Base-by-base conservation (phyloP, 1,139 yeast genomes). In the Kodamaea sp. region DNA sequence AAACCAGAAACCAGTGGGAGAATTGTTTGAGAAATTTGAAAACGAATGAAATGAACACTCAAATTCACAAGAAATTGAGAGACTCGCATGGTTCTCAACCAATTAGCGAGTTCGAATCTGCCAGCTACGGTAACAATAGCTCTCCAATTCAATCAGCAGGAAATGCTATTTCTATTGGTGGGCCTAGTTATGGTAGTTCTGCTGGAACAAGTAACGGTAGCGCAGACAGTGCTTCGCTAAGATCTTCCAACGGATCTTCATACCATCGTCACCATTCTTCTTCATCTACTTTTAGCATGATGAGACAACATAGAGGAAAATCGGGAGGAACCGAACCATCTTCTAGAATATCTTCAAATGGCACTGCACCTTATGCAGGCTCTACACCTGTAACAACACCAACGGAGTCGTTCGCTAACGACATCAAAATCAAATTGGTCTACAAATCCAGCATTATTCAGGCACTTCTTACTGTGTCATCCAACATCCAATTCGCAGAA, bases 1-100 rank as follows among this genome's bases (percentile, higher is more conserved):
- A 84, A 53, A 66, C 73, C 7, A 66, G 88, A 44, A 73, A 74
- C 39, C 87, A 81, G 56, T 84, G 92, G 92, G 83, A 78, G 43
- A 58, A 64, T 7, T 77, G 85, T 47, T 66, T 81, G 43, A 70
- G 76, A 34, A 51, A 51, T 29, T 55, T 70, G 41, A 70, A 70
- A 44, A 55, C 73, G 1, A 59, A 50, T 41, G 76, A 70, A 47
- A 67, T 70, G 72, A 66, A 63, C 39, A 53, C 41, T 34, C 73
- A 63, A 42, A 57, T 70, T 21, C 70, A 66, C 38, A 58, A 57
- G 36, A 63, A 60, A 44, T 47, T 66, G 30, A 57, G 73, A 39
- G 71, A 67, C 39, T 63, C 70, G n/a, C 70, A 57, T 29, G 55
- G 50, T 4, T 60, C 67, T 4, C 55, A 51, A 22, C 44, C 44